Evolutionary conservation across 1,284 basidiomycete genomes (phyloP).

Genomic region (Pulchroboletus neoregius): DNA sequence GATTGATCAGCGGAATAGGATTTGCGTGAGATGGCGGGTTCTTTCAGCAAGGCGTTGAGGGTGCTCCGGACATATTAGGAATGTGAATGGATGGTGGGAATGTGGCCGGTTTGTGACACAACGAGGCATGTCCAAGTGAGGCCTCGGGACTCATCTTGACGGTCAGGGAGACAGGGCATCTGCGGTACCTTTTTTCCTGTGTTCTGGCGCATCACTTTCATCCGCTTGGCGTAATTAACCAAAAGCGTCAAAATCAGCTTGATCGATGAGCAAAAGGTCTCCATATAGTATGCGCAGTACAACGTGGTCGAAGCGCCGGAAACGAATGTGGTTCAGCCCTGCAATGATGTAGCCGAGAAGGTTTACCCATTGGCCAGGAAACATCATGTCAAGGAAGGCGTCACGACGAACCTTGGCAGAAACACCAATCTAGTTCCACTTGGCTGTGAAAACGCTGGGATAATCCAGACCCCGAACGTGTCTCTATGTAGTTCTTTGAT

Average conservation of each 20-base stretch:
- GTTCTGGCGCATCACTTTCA: slow-evolving; percentile 6
- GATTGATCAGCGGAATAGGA: slow-evolving; percentile 13
- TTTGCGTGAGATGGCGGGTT: neutral
- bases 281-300: slow-evolving; percentile 5
- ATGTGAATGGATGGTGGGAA: neutral
- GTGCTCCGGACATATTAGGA: neutral
- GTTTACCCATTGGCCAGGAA: slow-evolving; percentile 12
- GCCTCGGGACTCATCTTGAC: slow-evolving; percentile 4
- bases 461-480: slow-evolving; percentile 10
- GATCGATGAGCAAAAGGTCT: slow-evolving; percentile 22
- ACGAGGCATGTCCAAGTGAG: slow-evolving; percentile 14
- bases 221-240: slow-evolving; percentile 6
- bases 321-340: slow-evolving; percentile 5
- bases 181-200: slow-evolving; percentile 11
- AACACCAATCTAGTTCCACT: slow-evolving; percentile 3
- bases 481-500: slow-evolving; percentile 22
- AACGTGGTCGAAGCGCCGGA: slow-evolving; percentile 11
- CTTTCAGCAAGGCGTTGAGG: slow-evolving; percentile 2
- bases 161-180: neutral
- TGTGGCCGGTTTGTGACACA: slow-evolving; percentile 9
- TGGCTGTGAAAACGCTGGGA: slow-evolving; percentile 3
- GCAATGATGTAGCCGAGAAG: slow-evolving; percentile 8
- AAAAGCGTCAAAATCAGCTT: slow-evolving; percentile 11
- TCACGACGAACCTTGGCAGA: slow-evolving; percentile 23
- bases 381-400: slow-evolving; percentile 3